Evolutionary conservation across 441 rosid species (phyloP).

Genomic region (Capsella rubella): DNA sequence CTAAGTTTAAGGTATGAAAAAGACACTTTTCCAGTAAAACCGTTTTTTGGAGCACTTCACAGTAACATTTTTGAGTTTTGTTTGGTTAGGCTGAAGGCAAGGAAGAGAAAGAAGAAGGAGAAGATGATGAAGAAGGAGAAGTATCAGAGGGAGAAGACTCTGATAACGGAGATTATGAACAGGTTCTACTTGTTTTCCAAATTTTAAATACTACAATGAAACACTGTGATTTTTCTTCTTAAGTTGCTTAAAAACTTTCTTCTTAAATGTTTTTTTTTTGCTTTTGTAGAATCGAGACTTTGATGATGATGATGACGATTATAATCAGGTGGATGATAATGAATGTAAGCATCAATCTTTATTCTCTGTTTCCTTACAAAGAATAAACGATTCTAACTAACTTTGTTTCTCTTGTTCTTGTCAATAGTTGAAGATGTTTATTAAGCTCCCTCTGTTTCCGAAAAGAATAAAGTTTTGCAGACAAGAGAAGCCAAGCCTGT

Average conservation of each 20-base stretch:
- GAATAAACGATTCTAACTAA: neutral
- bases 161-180: slow-evolving; percentile 33
- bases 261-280: neutral
- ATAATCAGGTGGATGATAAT: slow-evolving; percentile 23
- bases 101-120: slow-evolving; percentile 23
- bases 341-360: slow-evolving; percentile 31
- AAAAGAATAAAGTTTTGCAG: slow-evolving; percentile 14
- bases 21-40: neutral
- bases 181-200: slow-evolving; percentile 17
- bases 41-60: neutral
- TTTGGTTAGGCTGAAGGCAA: slow-evolving; percentile 40
- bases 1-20: slow-evolving; percentile 20
- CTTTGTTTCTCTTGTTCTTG: slow-evolving; percentile 9
- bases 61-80: slow-evolving; percentile 1
- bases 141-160: slow-evolving; percentile 33
- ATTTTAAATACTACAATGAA: neutral
- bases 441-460: slow-evolving; percentile 10
- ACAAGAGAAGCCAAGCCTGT: slow-evolving; percentile 1
- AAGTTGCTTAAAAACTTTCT: neutral
- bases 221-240: slow-evolving; percentile 11
- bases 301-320: slow-evolving; percentile 46
- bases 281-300: slow-evolving; percentile 32
- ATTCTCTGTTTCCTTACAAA: neutral
- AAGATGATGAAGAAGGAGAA: slow-evolving; percentile 30
- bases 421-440: slow-evolving; percentile 17